These are phyloP conservation scores for Paracoccidioides brasiliensis DNA, from an alignment of 2,329 filamentous ascomycete genomes.

Conservation along the genomic window DNA sequence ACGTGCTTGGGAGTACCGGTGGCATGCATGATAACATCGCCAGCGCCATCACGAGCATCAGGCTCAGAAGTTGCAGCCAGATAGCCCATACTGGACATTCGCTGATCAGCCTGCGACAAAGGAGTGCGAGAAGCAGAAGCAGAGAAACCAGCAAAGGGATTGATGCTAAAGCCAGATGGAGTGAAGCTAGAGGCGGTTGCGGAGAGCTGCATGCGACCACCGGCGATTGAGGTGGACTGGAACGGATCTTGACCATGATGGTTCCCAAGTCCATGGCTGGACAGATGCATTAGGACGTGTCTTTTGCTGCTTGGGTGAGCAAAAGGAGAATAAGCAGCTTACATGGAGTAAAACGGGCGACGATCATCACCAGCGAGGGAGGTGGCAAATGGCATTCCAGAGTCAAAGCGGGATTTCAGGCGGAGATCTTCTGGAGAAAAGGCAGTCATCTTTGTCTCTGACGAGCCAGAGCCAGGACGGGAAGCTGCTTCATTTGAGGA, in stretches of 20 bases:
- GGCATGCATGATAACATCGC: too few species aligned
- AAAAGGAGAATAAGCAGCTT: constrained; percentile 7
- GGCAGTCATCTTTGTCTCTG: constrained; percentile 49
- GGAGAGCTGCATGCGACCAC: constrained; percentile 37
- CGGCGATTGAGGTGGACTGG: constrained; percentile 11
- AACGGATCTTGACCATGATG: constrained; percentile 21
- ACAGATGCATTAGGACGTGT: neutral
- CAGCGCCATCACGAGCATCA: constrained; percentile 8
- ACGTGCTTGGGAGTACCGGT: too few species aligned
- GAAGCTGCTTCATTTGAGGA: constrained; percentile 41
- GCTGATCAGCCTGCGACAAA: constrained; percentile 6
- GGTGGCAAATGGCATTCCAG: constrained; percentile 8
- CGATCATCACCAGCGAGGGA: constrained; percentile 6
- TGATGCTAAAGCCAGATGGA: constrained; percentile 29
- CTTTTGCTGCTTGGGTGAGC: constrained; percentile 6
- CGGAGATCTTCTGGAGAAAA: constrained; percentile 50
- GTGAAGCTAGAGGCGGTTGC: constrained; percentile 51
- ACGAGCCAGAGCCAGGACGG: constrained; percentile 49
- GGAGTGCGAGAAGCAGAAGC: constrained; percentile 3
- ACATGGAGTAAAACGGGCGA: constrained; percentile 15
- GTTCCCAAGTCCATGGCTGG: constrained; percentile 3
- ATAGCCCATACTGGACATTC: constrained; percentile 11
- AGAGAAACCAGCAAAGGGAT: neutral
- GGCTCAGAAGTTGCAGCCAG: constrained; percentile 14
- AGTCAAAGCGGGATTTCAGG: constrained; percentile 22